Conservation (phyloP, 2,329 filamentous ascomycete genomes). For the Cercospora zeina region DNA sequence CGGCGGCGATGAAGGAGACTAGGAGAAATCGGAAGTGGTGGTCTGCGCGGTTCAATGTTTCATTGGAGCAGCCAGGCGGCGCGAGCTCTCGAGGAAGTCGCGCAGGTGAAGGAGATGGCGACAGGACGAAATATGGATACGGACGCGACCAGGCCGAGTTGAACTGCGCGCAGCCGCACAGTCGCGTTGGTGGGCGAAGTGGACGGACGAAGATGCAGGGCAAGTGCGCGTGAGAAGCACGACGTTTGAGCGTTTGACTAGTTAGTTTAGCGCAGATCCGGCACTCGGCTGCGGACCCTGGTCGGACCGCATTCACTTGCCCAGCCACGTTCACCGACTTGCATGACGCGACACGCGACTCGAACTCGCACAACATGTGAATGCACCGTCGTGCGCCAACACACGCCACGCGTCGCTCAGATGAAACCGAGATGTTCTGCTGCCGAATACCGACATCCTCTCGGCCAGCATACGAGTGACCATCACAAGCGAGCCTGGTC, state of each 20-base stretch:
- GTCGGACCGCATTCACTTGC: background rate
- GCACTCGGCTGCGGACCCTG: background rate
- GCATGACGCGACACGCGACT: background rate
- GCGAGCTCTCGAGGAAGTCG: constrained; percentile 8
- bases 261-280: constrained; percentile 10
- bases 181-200: constrained; percentile 3
- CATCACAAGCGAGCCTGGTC: background rate
- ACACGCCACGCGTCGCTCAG: background rate
- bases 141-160: constrained; percentile 1
- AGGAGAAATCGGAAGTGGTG: constrained; percentile 10
- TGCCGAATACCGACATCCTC: no score
- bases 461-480: background rate
- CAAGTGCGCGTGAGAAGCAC: constrained; percentile 10
- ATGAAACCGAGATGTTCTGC: no score
- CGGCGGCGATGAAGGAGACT: constrained; percentile 7
- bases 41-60: constrained; percentile 12
- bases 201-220: constrained; percentile 9
- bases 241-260: background rate
- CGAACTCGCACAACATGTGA: background rate
- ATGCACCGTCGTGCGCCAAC: background rate
- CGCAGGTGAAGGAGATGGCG: background rate
- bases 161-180: constrained; percentile 8
- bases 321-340: background rate
- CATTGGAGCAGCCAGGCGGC: constrained; percentile 15
- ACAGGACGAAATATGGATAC: constrained; percentile 15